phyloP scores from a whole-genome alignment of 208 protist species.

The Leishmania amazonensis region DNA sequence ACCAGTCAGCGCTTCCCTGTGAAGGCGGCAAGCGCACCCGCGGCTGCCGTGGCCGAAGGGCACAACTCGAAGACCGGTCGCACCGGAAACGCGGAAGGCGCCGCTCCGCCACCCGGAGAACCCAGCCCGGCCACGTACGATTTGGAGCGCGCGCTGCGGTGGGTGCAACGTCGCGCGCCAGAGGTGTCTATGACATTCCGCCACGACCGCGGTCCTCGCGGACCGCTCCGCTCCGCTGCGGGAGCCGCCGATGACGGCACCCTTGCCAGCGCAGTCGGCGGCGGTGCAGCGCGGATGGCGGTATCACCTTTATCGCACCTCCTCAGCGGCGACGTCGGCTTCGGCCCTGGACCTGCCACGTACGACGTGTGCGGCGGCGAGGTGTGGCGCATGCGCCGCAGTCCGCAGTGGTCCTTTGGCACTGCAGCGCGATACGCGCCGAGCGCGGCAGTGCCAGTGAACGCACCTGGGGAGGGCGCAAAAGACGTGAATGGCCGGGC shows the following conservation, averaged over 20 bases:
- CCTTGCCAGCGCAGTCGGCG: neutral
- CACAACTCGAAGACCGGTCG: neutral
- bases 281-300: neutral
- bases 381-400: constrained; percentile 15
- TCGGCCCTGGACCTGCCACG: constrained; percentile 42
- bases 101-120: constrained; percentile 16
- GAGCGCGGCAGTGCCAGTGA: neutral
- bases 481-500: neutral
- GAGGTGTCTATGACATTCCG: constrained; percentile 31
- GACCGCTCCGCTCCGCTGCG: constrained; percentile 17
- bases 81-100: neutral
- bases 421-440: constrained; percentile 20
- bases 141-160: constrained; percentile 19
- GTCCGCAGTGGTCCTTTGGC: constrained; percentile 34
- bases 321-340: neutral
- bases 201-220: constrained; percentile 31
- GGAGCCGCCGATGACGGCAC: neutral
- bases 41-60: neutral
- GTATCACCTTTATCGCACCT: neutral
- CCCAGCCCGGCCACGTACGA: constrained; percentile 37
- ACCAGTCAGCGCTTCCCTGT: constrained; percentile 30
- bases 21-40: neutral
- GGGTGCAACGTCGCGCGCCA: constrained; percentile 15
- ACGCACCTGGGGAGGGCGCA: neutral
- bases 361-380: constrained; percentile 30